Percentiles rank a stretch among this genome's conserved stretches.
phyloP scores from a whole-genome alignment of 2,329 filamentous ascomycete species.

The Penicillium sp. region DNA sequence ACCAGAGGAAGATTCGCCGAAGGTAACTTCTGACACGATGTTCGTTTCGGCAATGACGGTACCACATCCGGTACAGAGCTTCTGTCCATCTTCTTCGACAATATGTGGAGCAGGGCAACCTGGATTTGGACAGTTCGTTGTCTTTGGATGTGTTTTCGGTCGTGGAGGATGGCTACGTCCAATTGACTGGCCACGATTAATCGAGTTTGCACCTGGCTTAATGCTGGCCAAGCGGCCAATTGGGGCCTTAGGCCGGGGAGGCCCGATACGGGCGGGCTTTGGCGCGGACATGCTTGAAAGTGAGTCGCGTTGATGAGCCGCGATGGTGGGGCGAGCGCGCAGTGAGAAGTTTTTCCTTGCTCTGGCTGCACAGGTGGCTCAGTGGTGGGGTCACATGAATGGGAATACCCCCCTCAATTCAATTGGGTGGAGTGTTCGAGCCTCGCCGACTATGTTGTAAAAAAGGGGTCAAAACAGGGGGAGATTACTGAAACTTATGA shows the following conservation, averaged over 20 bases:
- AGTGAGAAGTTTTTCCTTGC: conserved; percentile 10
- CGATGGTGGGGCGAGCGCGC: conserved; percentile 3
- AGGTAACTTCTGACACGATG: conserved; percentile 88
- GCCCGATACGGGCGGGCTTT: conserved; percentile 33
- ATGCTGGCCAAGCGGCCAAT: conserved; percentile 43
- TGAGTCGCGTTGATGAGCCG: not conserved
- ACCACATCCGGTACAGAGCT: conserved; percentile 79
- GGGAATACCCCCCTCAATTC: not conserved
- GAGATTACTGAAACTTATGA: no score
- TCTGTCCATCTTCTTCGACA: conserved; percentile 48
- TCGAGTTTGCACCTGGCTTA: conserved; percentile 38
- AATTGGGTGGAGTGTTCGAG: not conserved
- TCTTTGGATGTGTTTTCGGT: conserved; percentile 40
- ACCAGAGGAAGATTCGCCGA: conserved; percentile 82
- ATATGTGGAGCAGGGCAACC: conserved; percentile 48
- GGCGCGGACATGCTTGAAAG: conserved; percentile 29
- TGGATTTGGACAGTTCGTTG: conserved; percentile 46
- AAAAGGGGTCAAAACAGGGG: not conserved
- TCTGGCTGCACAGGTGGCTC: conserved; percentile 9
- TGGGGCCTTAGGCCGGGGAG: conserved; percentile 29
- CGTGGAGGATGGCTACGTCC: conserved; percentile 31
- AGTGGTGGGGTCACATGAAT: conserved; percentile 14
- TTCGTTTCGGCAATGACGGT: conserved; percentile 80
- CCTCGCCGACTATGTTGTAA: not conserved
- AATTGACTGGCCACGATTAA: conserved; percentile 38